Conservation (phyloP, 306 rosid genomes). For the Acacia acuminata region DNA sequence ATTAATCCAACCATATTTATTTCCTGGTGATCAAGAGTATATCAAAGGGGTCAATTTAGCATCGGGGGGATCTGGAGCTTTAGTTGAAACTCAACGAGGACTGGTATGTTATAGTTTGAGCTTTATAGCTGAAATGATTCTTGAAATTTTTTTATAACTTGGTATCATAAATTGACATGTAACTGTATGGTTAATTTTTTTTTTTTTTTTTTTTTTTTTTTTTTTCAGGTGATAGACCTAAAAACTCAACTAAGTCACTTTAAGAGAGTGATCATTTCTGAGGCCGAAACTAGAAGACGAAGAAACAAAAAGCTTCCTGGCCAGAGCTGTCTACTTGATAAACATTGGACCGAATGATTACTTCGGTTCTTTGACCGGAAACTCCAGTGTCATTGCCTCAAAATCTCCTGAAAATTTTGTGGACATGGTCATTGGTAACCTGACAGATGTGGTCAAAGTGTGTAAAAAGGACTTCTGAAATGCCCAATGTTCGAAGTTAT, state of each 20-base stretch:
- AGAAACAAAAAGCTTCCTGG: slow-evolving; percentile 33
- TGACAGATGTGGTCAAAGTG: slow-evolving; percentile 64
- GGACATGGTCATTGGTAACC: slow-evolving; percentile 65
- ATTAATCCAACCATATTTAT: slow-evolving; percentile 43
- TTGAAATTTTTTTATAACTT: neutral
- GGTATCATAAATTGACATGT: neutral
- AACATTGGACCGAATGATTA: slow-evolving; percentile 68
- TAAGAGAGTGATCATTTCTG: slow-evolving; percentile 51
- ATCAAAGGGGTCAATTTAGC: slow-evolving; percentile 65
- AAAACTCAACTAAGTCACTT: slow-evolving; percentile 51
- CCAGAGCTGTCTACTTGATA: slow-evolving; percentile 68
- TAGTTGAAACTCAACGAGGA: slow-evolving; percentile 51
- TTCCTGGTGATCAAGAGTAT: slow-evolving; percentile 41
- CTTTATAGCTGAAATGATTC: neutral
- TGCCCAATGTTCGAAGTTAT: neutral
- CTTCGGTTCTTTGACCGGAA: slow-evolving; percentile 41
- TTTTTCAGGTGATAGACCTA: slow-evolving; percentile 61
- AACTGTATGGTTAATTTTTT: neutral
- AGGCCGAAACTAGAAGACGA: slow-evolving; percentile 45
- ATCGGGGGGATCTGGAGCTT: slow-evolving; percentile 70
- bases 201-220: neutral
- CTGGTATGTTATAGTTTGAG: slow-evolving; percentile 19
- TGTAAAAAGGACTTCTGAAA: neutral
- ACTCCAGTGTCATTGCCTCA: slow-evolving; percentile 38
- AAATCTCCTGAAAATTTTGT: slow-evolving; percentile 46